phyloP scores from a whole-genome alignment of 805 yeast species.

The Metahyphopichia silvanorum region DNA sequence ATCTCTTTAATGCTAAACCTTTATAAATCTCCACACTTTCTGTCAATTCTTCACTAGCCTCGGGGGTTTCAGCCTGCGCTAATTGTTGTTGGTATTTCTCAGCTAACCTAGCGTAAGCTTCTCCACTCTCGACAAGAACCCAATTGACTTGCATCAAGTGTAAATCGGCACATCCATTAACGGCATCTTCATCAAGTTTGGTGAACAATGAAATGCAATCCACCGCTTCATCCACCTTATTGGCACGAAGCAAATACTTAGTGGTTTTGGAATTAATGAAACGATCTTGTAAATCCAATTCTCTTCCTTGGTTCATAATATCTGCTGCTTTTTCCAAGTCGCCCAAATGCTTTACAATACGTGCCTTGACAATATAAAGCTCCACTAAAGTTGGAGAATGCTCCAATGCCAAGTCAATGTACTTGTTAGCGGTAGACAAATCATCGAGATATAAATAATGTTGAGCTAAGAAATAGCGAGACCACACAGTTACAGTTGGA shows the following conservation, averaged over 20 bases:
- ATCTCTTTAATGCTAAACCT: conserved; percentile 82
- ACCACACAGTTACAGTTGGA: conserved; percentile 63
- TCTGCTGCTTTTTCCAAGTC: conserved; percentile 59
- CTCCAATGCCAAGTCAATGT: conserved; percentile 58
- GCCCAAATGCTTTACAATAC: conserved; percentile 74
- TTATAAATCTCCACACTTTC: conserved; percentile 46
- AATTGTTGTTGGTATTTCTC: conserved; percentile 18
- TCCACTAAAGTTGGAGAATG: conserved; percentile 88
- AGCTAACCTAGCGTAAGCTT: conserved; percentile 67
- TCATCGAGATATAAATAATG: conserved; percentile 62
- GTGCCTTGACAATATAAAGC: conserved; percentile 72
- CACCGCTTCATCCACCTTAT: conserved; percentile 70
- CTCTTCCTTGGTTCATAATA: conserved; percentile 66
- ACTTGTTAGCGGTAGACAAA: conserved; percentile 50
- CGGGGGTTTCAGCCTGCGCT: conserved; percentile 7
- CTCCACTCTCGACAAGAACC: conserved; percentile 84
- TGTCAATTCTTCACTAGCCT: conserved; percentile 20
- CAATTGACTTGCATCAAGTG: conserved; percentile 90
- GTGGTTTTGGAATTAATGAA: conserved; percentile 86
- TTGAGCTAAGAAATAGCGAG: conserved; percentile 73
- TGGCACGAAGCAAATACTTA: conserved; percentile 77
- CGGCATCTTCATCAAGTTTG: conserved; percentile 66
- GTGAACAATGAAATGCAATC: conserved; percentile 77
- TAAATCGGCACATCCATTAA: conserved; percentile 83
- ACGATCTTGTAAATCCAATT: conserved; percentile 82